Base-by-base conservation (phyloP, 805 yeast species). In the Henningerozyma blattae region DNA sequence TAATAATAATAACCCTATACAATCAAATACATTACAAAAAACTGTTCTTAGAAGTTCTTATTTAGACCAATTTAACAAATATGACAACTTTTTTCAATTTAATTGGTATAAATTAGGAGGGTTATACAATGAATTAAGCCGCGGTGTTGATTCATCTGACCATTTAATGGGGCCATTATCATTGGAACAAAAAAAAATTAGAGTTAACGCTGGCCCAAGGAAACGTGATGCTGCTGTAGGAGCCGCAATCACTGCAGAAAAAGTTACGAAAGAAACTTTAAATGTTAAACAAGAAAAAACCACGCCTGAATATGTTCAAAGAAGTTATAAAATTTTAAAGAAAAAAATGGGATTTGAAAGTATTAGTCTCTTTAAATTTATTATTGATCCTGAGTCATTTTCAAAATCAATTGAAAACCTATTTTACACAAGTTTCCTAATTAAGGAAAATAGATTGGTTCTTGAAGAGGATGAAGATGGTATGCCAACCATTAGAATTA, bases 341-440 rank as follows among this genome's bases (percentile, higher is more conserved):
- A 41, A 50, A 15, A 61, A 57, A 28, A 50, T 53, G 7, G 59
- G 58, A 0, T 56, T 54, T 0, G 64, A 63, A 7, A 30, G 31
- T 12, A 63, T 85, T 7, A 72, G 72, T 35, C 60, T 86, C 30
- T 83, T 72, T 48, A 62, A 65, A 40, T 77, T 81, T 44, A 69
- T 83, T 33, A 61, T 87, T 15, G 76, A 89, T 50, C 95, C 95
- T 1, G 40, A 58, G 13, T 77, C 89, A 5, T 87, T 78, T 54
- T 64, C 80, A 1, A 86, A 78, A 50, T 70, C 86, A 1, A 76
- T 87, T 2, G 96, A 89, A 52, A 85, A 84, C 49, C 57, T 89
- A 46, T 87, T 87, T 47, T 82, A 77, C 47, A 68, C 83, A 0
- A 80, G 94, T 50, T 86, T 87, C 47, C 58, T 89, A 30, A 71